These are phyloP conservation scores for Trichoderma guizhouense DNA, from an alignment of 2,329 filamentous ascomycete genomes.

Conservation along the genomic window DNA sequence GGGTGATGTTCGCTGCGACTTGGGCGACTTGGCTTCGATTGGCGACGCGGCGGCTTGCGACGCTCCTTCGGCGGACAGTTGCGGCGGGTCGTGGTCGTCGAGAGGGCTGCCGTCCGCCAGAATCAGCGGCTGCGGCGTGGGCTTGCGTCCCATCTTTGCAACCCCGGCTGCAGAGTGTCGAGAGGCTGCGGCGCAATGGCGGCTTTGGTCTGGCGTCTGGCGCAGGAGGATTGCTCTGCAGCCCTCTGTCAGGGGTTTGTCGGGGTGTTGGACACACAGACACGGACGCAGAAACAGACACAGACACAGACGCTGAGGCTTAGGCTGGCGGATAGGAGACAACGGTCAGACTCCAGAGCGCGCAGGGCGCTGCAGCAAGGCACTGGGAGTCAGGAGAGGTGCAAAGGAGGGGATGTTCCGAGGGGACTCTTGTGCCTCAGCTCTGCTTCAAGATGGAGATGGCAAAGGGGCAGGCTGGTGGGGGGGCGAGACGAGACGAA, in stretches of 20 bases:
- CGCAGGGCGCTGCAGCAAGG: slow-evolving; percentile 14
- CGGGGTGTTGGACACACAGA: slow-evolving; percentile 25
- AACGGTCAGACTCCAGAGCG: slow-evolving; percentile 11
- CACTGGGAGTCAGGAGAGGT: slow-evolving; percentile 7
- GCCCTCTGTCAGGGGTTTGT: slow-evolving; percentile 8
- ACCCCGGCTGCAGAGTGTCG: slow-evolving; percentile 1
- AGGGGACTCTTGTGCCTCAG: slow-evolving; percentile 10
- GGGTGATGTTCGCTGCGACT: slow-evolving; percentile 46
- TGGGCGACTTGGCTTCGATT: slow-evolving; percentile 38
- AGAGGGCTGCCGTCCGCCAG: slow-evolving; percentile 42
- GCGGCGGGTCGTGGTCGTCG: slow-evolving; percentile 30
- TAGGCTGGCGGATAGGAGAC: slow-evolving; percentile 9
- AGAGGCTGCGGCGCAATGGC: slow-evolving; percentile 8
- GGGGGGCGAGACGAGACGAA: slow-evolving; percentile 11
- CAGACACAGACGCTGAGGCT: background rate
- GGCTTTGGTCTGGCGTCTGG: slow-evolving; percentile 4
- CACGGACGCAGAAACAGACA: background rate
- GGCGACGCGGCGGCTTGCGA: slow-evolving; percentile 29
- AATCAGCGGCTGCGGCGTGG: slow-evolving; percentile 56
- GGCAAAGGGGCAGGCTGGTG: slow-evolving; percentile 18
- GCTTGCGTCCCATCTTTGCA: slow-evolving; percentile 53
- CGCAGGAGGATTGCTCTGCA: slow-evolving; percentile 16
- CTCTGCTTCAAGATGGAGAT: slow-evolving; percentile 13
- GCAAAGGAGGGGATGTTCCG: background rate
- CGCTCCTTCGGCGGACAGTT: slow-evolving; percentile 29